Evolutionary conservation across 2,329 filamentous ascomycete species (phyloP).

Genomic region (Sporothrix euskadiensis): DNA sequence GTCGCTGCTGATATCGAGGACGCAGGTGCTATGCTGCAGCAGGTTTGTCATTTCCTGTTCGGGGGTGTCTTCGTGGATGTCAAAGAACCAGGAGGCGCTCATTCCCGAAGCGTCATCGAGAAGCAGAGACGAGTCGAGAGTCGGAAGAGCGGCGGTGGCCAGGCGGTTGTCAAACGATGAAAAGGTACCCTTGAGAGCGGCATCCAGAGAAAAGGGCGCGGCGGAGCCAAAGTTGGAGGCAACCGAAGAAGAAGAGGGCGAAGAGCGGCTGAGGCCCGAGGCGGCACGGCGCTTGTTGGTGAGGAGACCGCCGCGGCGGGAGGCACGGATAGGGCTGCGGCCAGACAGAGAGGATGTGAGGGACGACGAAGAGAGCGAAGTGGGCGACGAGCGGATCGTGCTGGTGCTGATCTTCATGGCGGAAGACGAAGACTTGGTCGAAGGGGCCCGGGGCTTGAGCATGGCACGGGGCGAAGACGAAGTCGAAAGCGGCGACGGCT

Average conservation of each 20-base stretch:
- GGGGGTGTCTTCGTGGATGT: slow-evolving; percentile 88
- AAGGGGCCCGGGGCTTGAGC: slow-evolving; percentile 56
- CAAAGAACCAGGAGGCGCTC: slow-evolving; percentile 80
- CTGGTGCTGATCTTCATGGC: slow-evolving; percentile 31
- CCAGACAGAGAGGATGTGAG: slow-evolving; percentile 57
- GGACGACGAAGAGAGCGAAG: slow-evolving; percentile 62
- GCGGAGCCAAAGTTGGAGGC: slow-evolving; percentile 51
- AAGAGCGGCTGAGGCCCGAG: slow-evolving; percentile 64
- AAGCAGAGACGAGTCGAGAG: slow-evolving; percentile 40
- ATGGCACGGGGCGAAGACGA: slow-evolving; percentile 41
- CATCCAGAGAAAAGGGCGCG: slow-evolving; percentile 79
- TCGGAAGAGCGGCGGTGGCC: slow-evolving; percentile 35
- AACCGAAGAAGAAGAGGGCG: slow-evolving; percentile 54
- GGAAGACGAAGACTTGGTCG: slow-evolving; percentile 48
- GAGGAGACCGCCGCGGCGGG: slow-evolving; percentile 64
- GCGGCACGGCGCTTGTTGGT: slow-evolving; percentile 50
- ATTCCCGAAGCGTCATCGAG: slow-evolving; percentile 47
- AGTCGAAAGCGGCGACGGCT: slow-evolving; percentile 1
- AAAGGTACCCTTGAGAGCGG: slow-evolving; percentile 76
- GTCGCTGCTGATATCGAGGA: slow-evolving; percentile 86
- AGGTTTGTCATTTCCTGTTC: slow-evolving; percentile 91
- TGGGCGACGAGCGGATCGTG: slow-evolving; percentile 33
- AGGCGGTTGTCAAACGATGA: slow-evolving; percentile 55
- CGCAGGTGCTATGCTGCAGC: slow-evolving; percentile 85
- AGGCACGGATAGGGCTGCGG: slow-evolving; percentile 50